Evolutionary conservation across 1,139 yeast species (phyloP).

Genomic region (Taphrina pruni): DNA sequence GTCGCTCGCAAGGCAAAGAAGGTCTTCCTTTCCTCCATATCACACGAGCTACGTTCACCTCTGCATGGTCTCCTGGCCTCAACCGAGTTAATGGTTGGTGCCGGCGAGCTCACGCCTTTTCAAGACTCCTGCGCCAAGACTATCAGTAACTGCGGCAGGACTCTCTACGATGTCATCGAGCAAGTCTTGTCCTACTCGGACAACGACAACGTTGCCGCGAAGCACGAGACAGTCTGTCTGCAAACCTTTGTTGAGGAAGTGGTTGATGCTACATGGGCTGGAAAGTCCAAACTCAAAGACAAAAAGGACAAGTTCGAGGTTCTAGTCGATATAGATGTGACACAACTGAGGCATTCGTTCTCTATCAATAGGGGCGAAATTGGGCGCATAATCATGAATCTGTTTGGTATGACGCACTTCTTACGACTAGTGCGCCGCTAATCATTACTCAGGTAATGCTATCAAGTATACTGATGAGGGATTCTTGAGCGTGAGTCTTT

Average conservation of each 20-base stretch:
- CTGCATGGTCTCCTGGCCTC: constrained; percentile 27
- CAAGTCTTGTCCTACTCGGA: constrained; percentile 13
- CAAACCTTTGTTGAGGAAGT: constrained; percentile 11
- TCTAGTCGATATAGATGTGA: constrained; percentile 25
- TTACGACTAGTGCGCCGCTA: background rate
- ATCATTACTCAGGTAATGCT: constrained; percentile 58
- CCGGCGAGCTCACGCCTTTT: constrained; percentile 16
- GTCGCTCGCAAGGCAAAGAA: constrained; percentile 19
- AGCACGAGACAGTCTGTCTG: constrained; percentile 9
- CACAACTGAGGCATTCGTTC: constrained; percentile 16
- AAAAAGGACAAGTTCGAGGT: constrained; percentile 4
- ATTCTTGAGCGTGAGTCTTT: constrained; percentile 53
- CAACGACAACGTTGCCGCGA: background rate
- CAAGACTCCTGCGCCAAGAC: constrained; percentile 23
- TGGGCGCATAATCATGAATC: constrained; percentile 80
- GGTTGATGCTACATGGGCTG: constrained; percentile 29
- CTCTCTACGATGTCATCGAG: constrained; percentile 31
- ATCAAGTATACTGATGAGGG: constrained; percentile 84
- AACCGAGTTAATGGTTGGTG: constrained; percentile 7
- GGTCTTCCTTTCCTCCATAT: constrained; percentile 31
- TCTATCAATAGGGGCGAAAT: constrained; percentile 48
- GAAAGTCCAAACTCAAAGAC: constrained; percentile 3
- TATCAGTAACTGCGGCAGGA: constrained; percentile 26
- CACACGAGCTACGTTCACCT: constrained; percentile 39
- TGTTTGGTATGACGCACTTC: constrained; percentile 61